Percentiles rank a stretch among this genome's conserved stretches.
Conservation (phyloP, 1,284 basidiomycete genomes). For the Cutaneotrichosporon dermatis region DNA sequence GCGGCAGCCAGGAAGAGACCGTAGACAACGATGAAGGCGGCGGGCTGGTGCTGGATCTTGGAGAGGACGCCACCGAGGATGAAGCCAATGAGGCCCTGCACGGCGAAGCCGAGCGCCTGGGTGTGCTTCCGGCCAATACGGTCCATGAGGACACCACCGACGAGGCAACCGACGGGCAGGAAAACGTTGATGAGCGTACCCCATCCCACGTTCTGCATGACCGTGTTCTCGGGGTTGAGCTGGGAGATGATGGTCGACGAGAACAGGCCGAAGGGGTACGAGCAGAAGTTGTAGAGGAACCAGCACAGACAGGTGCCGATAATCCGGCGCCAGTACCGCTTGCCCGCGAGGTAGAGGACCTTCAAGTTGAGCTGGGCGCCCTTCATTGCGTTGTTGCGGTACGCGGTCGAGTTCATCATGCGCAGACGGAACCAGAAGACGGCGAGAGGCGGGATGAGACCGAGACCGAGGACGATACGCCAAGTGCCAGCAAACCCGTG, state of each 20-base stretch:
- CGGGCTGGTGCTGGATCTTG: slow-evolving; percentile 17
- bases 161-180: slow-evolving; percentile 59
- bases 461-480: slow-evolving; percentile 30
- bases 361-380: slow-evolving; percentile 15
- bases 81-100: slow-evolving; percentile 19
- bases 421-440: slow-evolving; percentile 34
- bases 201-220: slow-evolving; percentile 45
- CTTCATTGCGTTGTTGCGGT: slow-evolving; percentile 29
- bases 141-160: slow-evolving; percentile 68
- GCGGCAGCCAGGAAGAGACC: slow-evolving; percentile 21
- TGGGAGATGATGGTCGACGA: slow-evolving; percentile 59
- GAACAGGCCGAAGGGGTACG: slow-evolving; percentile 60
- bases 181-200: slow-evolving; percentile 34
- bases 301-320: slow-evolving; percentile 55
- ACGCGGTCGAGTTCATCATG: slow-evolving; percentile 32
- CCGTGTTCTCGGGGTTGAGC: slow-evolving; percentile 51
- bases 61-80: slow-evolving; percentile 19
- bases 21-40: slow-evolving; percentile 20
- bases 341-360: slow-evolving; percentile 53
- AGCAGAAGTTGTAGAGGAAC: slow-evolving; percentile 60
- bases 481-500: slow-evolving; percentile 21
- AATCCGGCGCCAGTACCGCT: slow-evolving; percentile 62
- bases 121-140: slow-evolving; percentile 61
- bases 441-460: slow-evolving; percentile 26
- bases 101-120: slow-evolving; percentile 20